Conservation (phyloP, 768 basidiomycete genomes). For the Amanita fuliginea region DNA sequence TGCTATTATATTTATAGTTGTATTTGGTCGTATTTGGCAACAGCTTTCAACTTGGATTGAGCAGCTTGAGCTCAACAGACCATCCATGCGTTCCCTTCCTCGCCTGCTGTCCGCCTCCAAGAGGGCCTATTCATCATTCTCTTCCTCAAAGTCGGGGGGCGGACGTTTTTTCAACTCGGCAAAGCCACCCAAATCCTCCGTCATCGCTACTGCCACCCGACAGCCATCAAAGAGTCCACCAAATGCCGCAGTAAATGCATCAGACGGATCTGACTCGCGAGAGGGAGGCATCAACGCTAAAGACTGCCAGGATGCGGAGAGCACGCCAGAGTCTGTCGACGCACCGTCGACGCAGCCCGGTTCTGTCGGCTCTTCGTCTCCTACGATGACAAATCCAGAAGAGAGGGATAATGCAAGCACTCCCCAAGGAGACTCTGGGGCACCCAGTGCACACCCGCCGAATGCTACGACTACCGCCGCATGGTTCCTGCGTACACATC, state of each 20-base stretch:
- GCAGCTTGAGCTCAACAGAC: neutral
- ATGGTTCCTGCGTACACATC: constrained; percentile 27
- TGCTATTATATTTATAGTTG: neutral
- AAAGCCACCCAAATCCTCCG: constrained; percentile 48
- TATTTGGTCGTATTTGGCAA: constrained; percentile 1
- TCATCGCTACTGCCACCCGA: constrained; percentile 19
- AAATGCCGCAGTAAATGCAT: constrained; percentile 15
- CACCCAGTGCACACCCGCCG: neutral
- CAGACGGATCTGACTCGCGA: constrained; percentile 13
- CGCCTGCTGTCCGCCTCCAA: constrained; percentile 40
- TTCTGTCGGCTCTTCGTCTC: neutral
- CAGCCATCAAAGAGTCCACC: constrained; percentile 1
- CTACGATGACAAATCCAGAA: neutral
- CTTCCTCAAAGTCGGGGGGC: constrained; percentile 65
- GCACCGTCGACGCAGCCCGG: neutral
- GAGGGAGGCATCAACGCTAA: constrained; percentile 7
- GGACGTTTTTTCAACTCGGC: constrained; percentile 70
- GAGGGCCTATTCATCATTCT: constrained; percentile 67
- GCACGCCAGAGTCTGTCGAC: neutral
- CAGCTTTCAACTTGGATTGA: neutral
- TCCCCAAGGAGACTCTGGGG: neutral
- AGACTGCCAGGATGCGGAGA: neutral
- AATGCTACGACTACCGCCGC: constrained; percentile 6
- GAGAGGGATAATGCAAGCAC: neutral
- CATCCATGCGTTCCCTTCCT: constrained; percentile 37